Evolutionary conservation across 768 basidiomycete genomes (phyloP), one percentile per base, ranked within the genome.

Genomic region (Xerocomus spinulosus): DNA sequence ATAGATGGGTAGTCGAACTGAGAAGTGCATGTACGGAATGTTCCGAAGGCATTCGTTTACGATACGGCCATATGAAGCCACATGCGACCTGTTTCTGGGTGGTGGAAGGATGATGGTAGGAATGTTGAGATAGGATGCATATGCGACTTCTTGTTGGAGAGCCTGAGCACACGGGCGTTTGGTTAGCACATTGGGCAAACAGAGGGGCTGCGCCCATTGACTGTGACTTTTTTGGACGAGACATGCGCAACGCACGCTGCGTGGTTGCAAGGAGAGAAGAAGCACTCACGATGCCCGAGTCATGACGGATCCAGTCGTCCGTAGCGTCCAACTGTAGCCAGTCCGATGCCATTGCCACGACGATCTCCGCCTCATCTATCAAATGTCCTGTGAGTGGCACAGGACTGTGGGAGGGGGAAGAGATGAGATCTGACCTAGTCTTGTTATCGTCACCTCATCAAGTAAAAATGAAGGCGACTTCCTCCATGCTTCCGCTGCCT

Each of bases 311-410:
- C 77, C 94, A 92, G 58, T 92, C 91, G 67, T 97, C 93, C 0
- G 80, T 71, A 8, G 91, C 85, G 68, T 99, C 96, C 32, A 99
- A 74, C 65, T 96, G 92, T 3, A 99, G 76, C 96, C 96, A 99
- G 46, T 94, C 90, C 2, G 93, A 92, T 8, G 88, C 76, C 64
- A 96, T 78, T 5, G 75, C 85, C 13, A 89, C 81, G 30, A 87
- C 70, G 23, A 76, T 76, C 50, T 86, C 82, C 9, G 82, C 79
- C 58, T 92, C 87, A 65, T 89, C 89, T 91, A 56, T 40, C 51
- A 42, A 43, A 52, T 51, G 52, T 34, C 25, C 34, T 33, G 40
- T 61, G 29, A 55, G 50, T 42, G 44, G 47, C 53, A 54, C 45
- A 51, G 39, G 15, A 52, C 23, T 33, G 50, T 52, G 49, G 28